Evolutionary conservation across 2,329 filamentous ascomycete genomes (phyloP).

Genomic region (Aureobasidium melanogenum): DNA sequence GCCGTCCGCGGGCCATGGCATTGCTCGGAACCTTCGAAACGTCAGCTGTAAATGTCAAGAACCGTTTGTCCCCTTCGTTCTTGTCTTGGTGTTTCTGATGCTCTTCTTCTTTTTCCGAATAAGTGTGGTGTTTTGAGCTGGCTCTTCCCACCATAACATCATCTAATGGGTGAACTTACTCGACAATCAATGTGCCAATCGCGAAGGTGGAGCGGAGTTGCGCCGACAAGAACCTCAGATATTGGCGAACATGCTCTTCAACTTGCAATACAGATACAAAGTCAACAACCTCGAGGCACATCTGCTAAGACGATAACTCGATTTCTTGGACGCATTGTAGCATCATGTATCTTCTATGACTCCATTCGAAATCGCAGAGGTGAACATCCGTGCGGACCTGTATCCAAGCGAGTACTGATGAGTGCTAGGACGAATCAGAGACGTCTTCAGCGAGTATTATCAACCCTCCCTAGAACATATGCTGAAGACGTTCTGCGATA

Average conservation of each 20-base stretch:
- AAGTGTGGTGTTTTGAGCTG: background rate
- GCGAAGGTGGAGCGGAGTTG: background rate
- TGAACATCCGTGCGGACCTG: no score
- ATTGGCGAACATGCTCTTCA: conserved; percentile 2
- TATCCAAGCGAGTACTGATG: background rate
- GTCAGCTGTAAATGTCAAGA: background rate
- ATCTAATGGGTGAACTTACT: background rate
- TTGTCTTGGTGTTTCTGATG: background rate
- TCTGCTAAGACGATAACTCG: background rate
- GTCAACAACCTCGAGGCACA: background rate
- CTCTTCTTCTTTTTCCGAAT: background rate
- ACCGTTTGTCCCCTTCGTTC: background rate
- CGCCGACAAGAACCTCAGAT: background rate
- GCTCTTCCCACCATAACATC: background rate
- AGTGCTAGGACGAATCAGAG: conserved; percentile 16
- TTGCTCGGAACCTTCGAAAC: background rate
- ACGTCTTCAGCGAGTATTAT: conserved; percentile 28
- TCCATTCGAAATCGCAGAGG: background rate
- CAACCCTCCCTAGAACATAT: conserved; percentile 24
- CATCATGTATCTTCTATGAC: conserved; percentile 1
- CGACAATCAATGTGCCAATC: background rate
- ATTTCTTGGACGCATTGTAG: background rate
- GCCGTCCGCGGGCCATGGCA: background rate
- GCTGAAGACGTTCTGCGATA: conserved; percentile 31
- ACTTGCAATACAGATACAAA: conserved; percentile 4